Base-by-base conservation (phyloP, 2,329 filamentous ascomycete species). In the Hyphodiscus sp. region DNA sequence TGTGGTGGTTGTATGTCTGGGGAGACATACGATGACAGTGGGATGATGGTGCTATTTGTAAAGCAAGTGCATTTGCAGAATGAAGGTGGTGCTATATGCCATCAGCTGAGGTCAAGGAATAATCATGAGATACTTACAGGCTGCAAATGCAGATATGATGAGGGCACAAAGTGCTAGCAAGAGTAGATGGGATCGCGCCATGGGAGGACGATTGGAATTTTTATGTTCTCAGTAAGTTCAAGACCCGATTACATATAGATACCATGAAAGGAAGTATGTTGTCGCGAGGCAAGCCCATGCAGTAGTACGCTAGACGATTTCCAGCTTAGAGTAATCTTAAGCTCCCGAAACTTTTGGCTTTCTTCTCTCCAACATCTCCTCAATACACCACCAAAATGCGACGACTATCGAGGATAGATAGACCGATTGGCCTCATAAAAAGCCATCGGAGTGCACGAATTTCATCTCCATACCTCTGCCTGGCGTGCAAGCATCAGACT, bases 61-160 rank as follows among this genome's bases (percentile, higher is more conserved):
- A 83, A 83, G 72, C 82, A 86, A 61, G 81, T 85, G 71, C 82
- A 86, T 75, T 86, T 86, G 75, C 82, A 86, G 67, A 85, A 86
- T 1, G 79, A 80, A 18, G 80, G 81, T 44, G 80, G 77, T 30
- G 78, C 81, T 85, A 63, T 15, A 38, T 29, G n/a, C 20, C 51
- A 59, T 68, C 58, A 66, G 65, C 54, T 58, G 33, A 20, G 41
- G n/a, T 33, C 13, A 10, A 42, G 33, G 49, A 44, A 30, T 23
- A 9, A 9, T 38, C 41, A 15, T 29, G 13, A 19, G 15, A 54
- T 30, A 61, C 64, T 57, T 57, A 68, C 67, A 63, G 13, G 56
- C 60, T 54, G 62, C 63, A 41, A 65, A 46, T 18, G 52, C 51
- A 20, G 60, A 56, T 49, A 63, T 26, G 13, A 68, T 55, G 18